phyloP scores from a whole-genome alignment of 2,329 filamentous ascomycete genomes.

The Fusarium marasasianum region DNA sequence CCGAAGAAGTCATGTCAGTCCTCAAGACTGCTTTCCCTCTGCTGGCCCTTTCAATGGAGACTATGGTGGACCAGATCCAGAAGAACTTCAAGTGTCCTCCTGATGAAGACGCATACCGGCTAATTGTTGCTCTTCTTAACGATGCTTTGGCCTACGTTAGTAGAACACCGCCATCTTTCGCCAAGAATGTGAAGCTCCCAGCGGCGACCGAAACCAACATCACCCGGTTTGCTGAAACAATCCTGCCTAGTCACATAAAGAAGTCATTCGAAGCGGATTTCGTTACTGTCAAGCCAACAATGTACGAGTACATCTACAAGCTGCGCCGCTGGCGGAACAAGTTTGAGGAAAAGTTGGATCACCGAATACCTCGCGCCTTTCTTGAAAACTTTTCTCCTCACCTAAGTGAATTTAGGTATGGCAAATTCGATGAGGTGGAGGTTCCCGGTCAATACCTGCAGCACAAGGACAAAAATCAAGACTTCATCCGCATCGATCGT shows the following conservation, averaged over 20 bases:
- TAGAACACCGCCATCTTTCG: constrained; percentile 85
- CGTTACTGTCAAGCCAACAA: constrained; percentile 91
- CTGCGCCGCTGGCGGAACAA: constrained; percentile 95
- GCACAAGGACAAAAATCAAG: constrained; percentile 98
- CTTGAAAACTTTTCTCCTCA: constrained; percentile 90
- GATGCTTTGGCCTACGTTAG: constrained; percentile 94
- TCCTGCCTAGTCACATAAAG: constrained; percentile 92
- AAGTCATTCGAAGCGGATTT: constrained; percentile 99
- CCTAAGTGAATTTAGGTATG: constrained; percentile 95
- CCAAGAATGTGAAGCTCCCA: constrained; percentile 90
- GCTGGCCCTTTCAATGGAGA: constrained; percentile 97
- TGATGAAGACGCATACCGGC: constrained; percentile 95
- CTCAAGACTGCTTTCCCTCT: constrained; percentile 97
- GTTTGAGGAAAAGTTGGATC: constrained; percentile 96
- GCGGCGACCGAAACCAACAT: constrained; percentile 94
- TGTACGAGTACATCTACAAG: constrained; percentile 99
- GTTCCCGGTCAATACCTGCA: constrained; percentile 96
- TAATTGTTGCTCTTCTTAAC: constrained; percentile 97
- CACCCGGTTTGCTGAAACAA: constrained; percentile 94
- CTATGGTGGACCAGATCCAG: constrained; percentile 98
- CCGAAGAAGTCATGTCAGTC: constrained; percentile 93
- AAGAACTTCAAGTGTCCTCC: constrained; percentile 99
- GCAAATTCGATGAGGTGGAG: constrained; percentile 98
- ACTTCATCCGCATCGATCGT: constrained; percentile 96
- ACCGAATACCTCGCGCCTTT: constrained; percentile 75